Percentiles rank a stretch among this genome's conserved stretches.
Evolutionary conservation across 1,139 yeast species (phyloP).

Genomic region (Sugiyamaella pinicola): DNA sequence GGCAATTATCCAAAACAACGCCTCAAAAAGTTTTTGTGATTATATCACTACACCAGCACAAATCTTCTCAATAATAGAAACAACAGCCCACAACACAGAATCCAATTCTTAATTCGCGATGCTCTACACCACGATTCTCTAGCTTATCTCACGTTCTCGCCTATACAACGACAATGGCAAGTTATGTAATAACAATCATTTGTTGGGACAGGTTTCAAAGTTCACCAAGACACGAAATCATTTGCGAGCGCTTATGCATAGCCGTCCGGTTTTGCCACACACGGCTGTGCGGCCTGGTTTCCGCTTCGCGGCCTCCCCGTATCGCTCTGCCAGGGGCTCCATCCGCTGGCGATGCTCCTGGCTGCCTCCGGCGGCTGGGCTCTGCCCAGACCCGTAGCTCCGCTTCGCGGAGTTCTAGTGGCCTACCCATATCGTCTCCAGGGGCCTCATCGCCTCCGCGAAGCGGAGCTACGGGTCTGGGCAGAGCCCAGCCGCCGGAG

Average conservation of each 20-base stretch:
- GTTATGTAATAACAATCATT: constrained; percentile 16
- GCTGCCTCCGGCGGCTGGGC: too few species aligned
- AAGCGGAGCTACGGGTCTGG: too few species aligned
- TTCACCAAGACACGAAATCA: neutral
- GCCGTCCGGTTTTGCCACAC: neutral
- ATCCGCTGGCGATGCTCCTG: too few species aligned
- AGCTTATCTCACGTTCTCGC: neutral
- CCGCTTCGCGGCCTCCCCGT: neutral
- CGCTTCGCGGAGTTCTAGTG: too few species aligned
- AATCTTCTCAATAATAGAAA: too few species aligned
- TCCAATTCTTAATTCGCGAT: neutral
- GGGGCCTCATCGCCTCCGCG: too few species aligned
- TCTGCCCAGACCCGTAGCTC: too few species aligned
- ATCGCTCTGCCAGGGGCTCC: too few species aligned
- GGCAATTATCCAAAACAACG: neutral
- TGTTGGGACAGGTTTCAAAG: constrained; percentile 1
- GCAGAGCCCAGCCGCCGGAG: constrained; percentile 1
- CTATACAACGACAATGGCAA: constrained; percentile 12
- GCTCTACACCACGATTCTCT: neutral
- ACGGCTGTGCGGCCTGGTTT: constrained; percentile 1
- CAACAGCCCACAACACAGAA: neutral
- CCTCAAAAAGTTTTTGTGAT: too few species aligned
- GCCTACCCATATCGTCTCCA: too few species aligned
- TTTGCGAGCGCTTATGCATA: neutral
- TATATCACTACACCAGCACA: too few species aligned